Evolutionary conservation across 2,329 filamentous ascomycete species (phyloP).

Genomic region (Cryoendolithus antarcticus): DNA sequence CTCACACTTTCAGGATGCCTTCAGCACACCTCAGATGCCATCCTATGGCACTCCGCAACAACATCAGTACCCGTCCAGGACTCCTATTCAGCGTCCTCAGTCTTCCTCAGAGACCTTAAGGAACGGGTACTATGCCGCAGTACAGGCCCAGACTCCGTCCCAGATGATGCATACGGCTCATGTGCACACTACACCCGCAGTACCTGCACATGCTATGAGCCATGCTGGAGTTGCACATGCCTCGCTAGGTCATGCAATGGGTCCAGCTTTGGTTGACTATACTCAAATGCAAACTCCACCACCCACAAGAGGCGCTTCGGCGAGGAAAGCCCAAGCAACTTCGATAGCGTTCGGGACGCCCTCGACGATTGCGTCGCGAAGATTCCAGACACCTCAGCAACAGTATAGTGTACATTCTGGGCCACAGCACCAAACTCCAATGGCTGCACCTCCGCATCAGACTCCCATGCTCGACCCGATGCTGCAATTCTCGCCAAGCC

Average conservation of each 20-base stretch:
- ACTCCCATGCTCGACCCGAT: conserved; percentile 37
- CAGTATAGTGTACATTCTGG: not conserved
- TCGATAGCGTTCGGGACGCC: conserved; percentile 31
- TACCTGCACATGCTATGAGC: not conserved
- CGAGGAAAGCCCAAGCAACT: conserved; percentile 31
- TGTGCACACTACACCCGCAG: conserved; percentile 3
- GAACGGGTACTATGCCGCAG: conserved; percentile 15
- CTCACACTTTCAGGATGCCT: conserved; percentile 39
- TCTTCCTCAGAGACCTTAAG: conserved; percentile 16
- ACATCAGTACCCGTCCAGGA: conserved; percentile 15
- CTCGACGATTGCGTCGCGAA: conserved; percentile 20
- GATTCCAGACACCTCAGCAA: conserved; percentile 19
- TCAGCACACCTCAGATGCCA: conserved; percentile 35
- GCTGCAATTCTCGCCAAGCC: conserved; percentile 45
- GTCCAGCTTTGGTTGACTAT: conserved; percentile 16
- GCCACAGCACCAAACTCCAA: conserved; percentile 7
- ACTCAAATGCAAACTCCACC: conserved; percentile 50
- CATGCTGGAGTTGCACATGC: conserved; percentile 2
- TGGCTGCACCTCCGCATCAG: conserved; percentile 10
- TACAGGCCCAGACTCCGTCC: conserved; percentile 10
- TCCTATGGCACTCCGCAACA: conserved; percentile 24
- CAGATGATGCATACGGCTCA: conserved; percentile 7
- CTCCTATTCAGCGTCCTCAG: conserved; percentile 15
- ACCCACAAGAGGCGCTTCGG: conserved; percentile 44
- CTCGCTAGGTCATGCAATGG: conserved; percentile 7